A percentile compares a stretch with the other conserved stretches of the same genome.
phyloP scores from a whole-genome alignment of 2,329 filamentous ascomycete species.

The Nothomitra cinnamomea region DNA sequence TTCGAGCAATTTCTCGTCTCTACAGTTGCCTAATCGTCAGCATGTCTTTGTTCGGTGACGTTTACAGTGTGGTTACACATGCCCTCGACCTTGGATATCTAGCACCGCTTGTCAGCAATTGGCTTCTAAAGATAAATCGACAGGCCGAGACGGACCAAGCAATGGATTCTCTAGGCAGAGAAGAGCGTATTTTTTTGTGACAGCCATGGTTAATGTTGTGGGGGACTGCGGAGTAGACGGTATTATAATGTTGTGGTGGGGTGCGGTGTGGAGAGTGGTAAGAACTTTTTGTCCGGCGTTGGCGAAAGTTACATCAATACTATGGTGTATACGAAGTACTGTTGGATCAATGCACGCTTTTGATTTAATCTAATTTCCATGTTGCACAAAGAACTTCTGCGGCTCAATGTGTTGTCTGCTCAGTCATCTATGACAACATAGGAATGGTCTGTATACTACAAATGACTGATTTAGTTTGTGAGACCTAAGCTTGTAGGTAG shows the following conservation, averaged over 20 bases:
- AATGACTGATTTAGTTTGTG: no score
- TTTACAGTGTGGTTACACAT: background rate
- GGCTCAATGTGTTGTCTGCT: no score
- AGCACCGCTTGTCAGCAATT: background rate
- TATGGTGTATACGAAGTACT: no score
- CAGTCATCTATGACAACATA: no score
- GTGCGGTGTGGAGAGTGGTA: background rate
- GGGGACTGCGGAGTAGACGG: background rate
- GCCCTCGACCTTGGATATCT: slow-evolving; percentile 55
- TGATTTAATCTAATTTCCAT: no score
- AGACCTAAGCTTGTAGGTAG: no score
- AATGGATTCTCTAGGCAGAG: slow-evolving; percentile 95
- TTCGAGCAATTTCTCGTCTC: slow-evolving; percentile 66
- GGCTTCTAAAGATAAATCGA: background rate
- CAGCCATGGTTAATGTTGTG: slow-evolving; percentile 40
- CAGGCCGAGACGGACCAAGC: slow-evolving; percentile 45
- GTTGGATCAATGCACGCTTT: no score
- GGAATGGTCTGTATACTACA: no score
- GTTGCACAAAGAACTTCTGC: no score
- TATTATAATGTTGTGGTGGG: background rate
- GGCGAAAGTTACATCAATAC: background rate
- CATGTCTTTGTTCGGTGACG: background rate
- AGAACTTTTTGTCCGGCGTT: background rate
- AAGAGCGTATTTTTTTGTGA: slow-evolving; percentile 66
- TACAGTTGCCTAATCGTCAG: slow-evolving; percentile 21